A percentile compares a stretch with the other conserved stretches of the same genome.
phyloP scores from a whole-genome alignment of 2,329 filamentous ascomycete genomes.

The Penicillium sp. region DNA sequence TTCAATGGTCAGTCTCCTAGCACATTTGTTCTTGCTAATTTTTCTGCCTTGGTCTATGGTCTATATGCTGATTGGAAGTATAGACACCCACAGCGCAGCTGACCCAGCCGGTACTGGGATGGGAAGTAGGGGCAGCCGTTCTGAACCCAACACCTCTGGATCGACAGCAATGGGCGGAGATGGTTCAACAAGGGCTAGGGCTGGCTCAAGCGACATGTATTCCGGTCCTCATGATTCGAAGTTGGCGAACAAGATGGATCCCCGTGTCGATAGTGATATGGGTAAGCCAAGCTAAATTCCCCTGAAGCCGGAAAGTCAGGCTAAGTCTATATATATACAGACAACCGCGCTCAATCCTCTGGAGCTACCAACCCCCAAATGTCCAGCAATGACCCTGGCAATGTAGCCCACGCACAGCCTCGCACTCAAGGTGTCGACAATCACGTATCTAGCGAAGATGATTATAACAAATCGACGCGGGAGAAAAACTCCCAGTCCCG shows the following conservation, averaged over 20 bases:
- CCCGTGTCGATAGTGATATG: constrained; percentile 10
- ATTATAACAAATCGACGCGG: constrained; percentile 4
- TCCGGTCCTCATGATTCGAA: constrained; percentile 7
- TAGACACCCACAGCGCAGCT: too few relatives aligned
- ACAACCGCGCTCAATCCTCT: background rate
- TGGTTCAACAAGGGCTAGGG: background rate
- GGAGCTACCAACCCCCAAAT: constrained; percentile 1
- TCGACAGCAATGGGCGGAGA: background rate
- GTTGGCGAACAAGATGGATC: constrained; percentile 10
- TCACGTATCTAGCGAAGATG: constrained; percentile 5
- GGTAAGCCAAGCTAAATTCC: background rate
- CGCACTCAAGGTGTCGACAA: constrained; percentile 3
- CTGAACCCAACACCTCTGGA: background rate
- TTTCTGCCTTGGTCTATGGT: too few relatives aligned
- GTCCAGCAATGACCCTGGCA: background rate
- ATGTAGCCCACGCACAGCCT: background rate
- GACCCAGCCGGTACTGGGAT: background rate
- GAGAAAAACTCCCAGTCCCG: constrained; percentile 1
- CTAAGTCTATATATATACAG: background rate
- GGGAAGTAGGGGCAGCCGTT: background rate
- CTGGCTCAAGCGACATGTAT: background rate
- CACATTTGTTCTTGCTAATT: too few relatives aligned
- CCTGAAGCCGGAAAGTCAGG: background rate
- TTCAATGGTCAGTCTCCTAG: too few relatives aligned
- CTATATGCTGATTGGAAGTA: too few relatives aligned